Conservation (phyloP, 2,329 filamentous ascomycete genomes). For the Polychaeton citri region DNA sequence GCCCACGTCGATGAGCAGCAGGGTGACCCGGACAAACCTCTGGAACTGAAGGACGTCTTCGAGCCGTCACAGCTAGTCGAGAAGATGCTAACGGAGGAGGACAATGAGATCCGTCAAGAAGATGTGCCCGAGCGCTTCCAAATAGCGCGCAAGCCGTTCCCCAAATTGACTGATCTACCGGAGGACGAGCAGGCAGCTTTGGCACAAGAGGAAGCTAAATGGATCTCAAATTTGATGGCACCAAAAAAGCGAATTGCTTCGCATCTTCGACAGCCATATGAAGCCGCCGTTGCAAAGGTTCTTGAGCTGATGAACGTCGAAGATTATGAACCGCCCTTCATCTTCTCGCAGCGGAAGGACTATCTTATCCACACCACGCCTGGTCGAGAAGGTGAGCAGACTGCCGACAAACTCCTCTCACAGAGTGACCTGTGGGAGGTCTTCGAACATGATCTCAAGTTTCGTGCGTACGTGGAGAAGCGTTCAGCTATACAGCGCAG, state of each 20-base stretch:
- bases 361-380: slow-evolving; percentile 78
- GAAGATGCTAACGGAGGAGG: slow-evolving; percentile 87
- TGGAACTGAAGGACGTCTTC: slow-evolving; percentile 95
- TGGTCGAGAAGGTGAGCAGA: slow-evolving; percentile 57
- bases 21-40: slow-evolving; percentile 58
- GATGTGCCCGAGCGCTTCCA: slow-evolving; percentile 95
- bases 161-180: slow-evolving; percentile 57
- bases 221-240: slow-evolving; percentile 85
- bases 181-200: slow-evolving; percentile 53
- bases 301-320: slow-evolving; percentile 91
- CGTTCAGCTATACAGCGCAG: slow-evolving; percentile 68
- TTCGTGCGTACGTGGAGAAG: slow-evolving; percentile 83
- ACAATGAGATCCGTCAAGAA: slow-evolving; percentile 75
- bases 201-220: slow-evolving; percentile 71
- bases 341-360: slow-evolving; percentile 96
- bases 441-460: slow-evolving; percentile 88
- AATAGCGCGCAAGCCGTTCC: slow-evolving; percentile 78
- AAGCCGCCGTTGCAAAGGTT: slow-evolving; percentile 78
- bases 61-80: slow-evolving; percentile 91
- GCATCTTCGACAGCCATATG: slow-evolving; percentile 69
- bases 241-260: slow-evolving; percentile 62
- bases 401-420: slow-evolving; percentile 75
- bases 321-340: slow-evolving; percentile 90
- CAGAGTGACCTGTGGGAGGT: slow-evolving; percentile 94
- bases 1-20: slow-evolving; percentile 66